Evolutionary conservation across 352 stramenopile genomes (phyloP).

Genomic region (Aphanomyces astaci): DNA sequence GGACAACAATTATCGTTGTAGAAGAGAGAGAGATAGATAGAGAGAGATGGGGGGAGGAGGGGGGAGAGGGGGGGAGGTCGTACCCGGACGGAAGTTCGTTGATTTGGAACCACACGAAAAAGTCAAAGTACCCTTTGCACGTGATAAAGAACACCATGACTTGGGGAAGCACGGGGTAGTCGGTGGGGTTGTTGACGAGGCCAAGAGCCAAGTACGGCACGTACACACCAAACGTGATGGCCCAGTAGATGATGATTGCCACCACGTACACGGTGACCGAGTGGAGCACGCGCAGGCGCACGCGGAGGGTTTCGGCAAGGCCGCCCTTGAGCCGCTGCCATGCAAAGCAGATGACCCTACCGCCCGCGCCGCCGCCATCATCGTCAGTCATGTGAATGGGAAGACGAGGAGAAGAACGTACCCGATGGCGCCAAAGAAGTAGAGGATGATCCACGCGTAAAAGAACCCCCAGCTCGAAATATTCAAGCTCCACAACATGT

Average conservation of each 20-base stretch:
- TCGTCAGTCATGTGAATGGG: neutral
- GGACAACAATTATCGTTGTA: too few species aligned
- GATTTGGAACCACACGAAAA: conserved; percentile 86
- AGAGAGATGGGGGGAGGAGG: too few species aligned
- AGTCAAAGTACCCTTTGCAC: conserved; percentile 86
- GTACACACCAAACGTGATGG: conserved; percentile 76
- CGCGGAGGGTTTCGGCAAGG: conserved; percentile 74
- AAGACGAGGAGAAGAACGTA: conserved; percentile 25
- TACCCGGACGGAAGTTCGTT: conserved; percentile 66
- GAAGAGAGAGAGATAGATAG: too few species aligned
- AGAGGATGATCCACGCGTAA: conserved; percentile 82
- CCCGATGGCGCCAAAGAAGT: conserved; percentile 76
- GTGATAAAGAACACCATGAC: conserved; percentile 89
- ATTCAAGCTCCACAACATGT: conserved; percentile 77
- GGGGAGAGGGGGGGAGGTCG: neutral
- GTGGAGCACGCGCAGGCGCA: conserved; percentile 77
- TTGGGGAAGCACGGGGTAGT: conserved; percentile 45
- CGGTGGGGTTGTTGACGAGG: conserved; percentile 34
- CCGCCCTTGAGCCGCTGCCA: conserved; percentile 72
- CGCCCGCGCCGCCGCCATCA: conserved; percentile 9
- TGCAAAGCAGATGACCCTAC: conserved; percentile 80
- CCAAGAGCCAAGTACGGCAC: conserved; percentile 65
- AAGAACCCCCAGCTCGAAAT: conserved; percentile 83
- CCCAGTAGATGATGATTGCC: conserved; percentile 88
- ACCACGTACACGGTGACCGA: conserved; percentile 87